Conservation (phyloP, 495 filamentous ascomycete genomes). For the Amorphotheca resinae region DNA sequence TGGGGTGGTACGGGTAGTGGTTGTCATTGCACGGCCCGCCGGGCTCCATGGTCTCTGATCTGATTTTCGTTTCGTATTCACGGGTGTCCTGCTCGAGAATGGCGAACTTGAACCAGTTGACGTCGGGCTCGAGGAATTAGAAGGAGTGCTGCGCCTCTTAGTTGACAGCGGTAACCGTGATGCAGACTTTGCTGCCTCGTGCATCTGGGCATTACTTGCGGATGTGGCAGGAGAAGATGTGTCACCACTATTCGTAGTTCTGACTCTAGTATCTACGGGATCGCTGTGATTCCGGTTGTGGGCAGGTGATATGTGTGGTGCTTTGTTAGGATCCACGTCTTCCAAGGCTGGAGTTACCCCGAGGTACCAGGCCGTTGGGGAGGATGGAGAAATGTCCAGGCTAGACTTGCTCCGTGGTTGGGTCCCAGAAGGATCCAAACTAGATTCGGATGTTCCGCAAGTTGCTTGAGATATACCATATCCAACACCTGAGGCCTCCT, state of each 20-base stretch:
- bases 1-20: conserved; percentile 19
- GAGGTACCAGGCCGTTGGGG: conserved; percentile 43
- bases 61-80: conserved; percentile 28
- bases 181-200: conserved; percentile 12
- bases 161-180: conserved; percentile 12
- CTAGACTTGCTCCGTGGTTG: conserved; percentile 33
- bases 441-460: conserved; percentile 36
- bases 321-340: conserved; percentile 22
- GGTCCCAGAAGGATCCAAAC: conserved; percentile 22
- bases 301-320: conserved; percentile 21
- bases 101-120: conserved; percentile 41
- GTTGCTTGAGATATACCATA: conserved; percentile 36
- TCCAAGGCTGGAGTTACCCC: conserved; percentile 23
- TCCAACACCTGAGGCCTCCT: conserved; percentile 27
- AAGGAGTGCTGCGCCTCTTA: conserved; percentile 28
- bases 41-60: conserved; percentile 26
- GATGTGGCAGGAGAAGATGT: background rate
- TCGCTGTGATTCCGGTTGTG: conserved; percentile 40
- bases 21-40: conserved; percentile 22
- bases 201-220: background rate
- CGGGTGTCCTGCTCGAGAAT: conserved; percentile 26
- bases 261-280: conserved; percentile 27
- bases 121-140: conserved; percentile 30
- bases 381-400: conserved; percentile 33
- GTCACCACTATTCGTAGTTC: conserved; percentile 3